Evolutionary conservation across 306 rosid genomes (phyloP), one percentile per base, ranked within the genome.

Genomic region (Lagenaria siceraria): DNA sequence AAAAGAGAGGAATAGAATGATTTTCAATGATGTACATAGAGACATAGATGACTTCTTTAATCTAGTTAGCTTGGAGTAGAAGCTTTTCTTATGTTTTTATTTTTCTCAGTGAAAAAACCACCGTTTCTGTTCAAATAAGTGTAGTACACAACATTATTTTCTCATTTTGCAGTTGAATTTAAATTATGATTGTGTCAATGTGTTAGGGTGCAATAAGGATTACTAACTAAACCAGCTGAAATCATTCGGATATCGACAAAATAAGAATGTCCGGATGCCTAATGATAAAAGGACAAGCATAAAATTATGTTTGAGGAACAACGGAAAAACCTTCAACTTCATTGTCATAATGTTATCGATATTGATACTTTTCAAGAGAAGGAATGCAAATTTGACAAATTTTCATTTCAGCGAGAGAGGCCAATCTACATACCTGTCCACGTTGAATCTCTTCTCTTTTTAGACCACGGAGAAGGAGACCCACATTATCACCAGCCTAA

Each of bases 381-480:
- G 8, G 54, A 49, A 49, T 51, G 17, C 42, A 18, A 17, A 15
- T 71, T 71, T 46, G 38, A 25, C 5, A 0, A 25, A 25, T 24
- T 9, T 6, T 24, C 54, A 69, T 40, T 40, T 66, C 53, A 53
- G 56, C 48, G 66, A 75, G 79, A 25, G 53, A 43, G 59, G 68
- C 85, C 76, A 46, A 52, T 8, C 17, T 46, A 79, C 87, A 59
- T 42, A 96, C 99, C 93, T 92, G 98, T 82, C 99, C 99, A 72
- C 99, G 97, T 78, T 92, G 93, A 63, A 96, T 85, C 63, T 96
- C 99, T 82, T 96, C 99, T 24, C 99, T 89, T 75, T 96, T 96
- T 74, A 92, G 86, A 78, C 99, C 99, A 85, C 97, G 93, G 53
- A 92, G 97, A 88, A 96, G 99, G 87, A 96, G 99, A 84, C 99